A percentile compares a stretch with the other conserved stretches of the same genome.
phyloP scores from a whole-genome alignment of 1,284 basidiomycete genomes.

The Austroboletus niveus region DNA sequence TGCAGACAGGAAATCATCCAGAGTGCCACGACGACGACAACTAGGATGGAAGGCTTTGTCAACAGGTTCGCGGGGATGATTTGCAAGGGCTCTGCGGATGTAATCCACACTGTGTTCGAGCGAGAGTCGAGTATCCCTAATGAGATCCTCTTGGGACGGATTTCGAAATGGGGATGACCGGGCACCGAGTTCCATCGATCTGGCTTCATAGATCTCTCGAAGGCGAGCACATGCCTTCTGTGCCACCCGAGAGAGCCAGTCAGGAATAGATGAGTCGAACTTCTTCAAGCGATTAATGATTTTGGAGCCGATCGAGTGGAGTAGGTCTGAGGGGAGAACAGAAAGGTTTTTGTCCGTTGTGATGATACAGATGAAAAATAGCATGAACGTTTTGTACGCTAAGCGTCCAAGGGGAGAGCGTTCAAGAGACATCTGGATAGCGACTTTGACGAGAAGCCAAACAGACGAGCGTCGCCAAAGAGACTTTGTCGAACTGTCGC shows the following conservation, averaged over 20 bases:
- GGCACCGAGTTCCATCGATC: neutral
- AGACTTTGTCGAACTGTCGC: neutral
- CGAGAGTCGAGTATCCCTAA: neutral
- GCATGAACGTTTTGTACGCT: neutral
- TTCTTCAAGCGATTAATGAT: neutral
- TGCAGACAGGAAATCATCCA: conserved; percentile 11
- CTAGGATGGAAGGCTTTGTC: neutral
- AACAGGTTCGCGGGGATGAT: neutral
- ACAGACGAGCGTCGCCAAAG: neutral
- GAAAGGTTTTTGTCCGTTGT: neutral
- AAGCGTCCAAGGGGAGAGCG: neutral
- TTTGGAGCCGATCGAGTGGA: neutral
- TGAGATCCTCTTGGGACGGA: neutral
- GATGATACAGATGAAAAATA: neutral
- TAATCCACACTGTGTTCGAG: neutral
- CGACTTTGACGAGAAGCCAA: neutral
- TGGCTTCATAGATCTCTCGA: neutral
- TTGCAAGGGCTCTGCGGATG: neutral
- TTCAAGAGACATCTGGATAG: neutral
- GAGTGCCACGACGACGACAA: conserved; percentile 3
- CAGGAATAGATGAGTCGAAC: neutral
- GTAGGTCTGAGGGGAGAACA: neutral
- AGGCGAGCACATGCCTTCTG: neutral
- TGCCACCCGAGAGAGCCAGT: neutral
- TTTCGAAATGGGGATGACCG: neutral